Evolutionary conservation across 2,329 filamentous ascomycete species (phyloP), one percentile per base, ranked within the genome.

Genomic region (Diaporthe vexans): DNA sequence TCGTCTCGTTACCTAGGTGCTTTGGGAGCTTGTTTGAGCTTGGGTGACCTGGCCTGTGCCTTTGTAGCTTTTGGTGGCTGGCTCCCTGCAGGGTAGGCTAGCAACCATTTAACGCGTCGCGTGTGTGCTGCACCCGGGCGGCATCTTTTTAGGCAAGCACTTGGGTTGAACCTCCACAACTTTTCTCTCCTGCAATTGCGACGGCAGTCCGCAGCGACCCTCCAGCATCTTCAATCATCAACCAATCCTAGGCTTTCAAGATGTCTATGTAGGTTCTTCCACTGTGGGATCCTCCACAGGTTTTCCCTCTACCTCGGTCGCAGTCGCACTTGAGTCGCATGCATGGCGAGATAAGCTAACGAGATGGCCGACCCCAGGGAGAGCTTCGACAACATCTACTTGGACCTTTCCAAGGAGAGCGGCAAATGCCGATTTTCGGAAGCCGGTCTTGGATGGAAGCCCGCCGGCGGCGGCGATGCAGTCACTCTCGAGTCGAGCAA

Each of bases 361-460:
- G 24, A 59, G 46, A 61, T 71, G 63, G 43, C 43, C 46, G 48
- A 71, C 57, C 43, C 74, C 75, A 93, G 91, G 79, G 97, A 99
- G 91, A 97, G 93, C 82, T 99, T 99, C 86, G 96, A 98, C 82
- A 95, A 95, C 85, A 98, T 98, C 86, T 95, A 97, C 85, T 91
- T 99, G 80, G 96, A 99, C 83, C 91, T 99, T 75, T 98, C 95
- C 80, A 97, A 95, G 84, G 93, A 97, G 84, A 90, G 92, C 74
- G 97, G 97, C 78, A 97, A 96, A 86, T 98, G 95, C 86, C 92
- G 97, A 82, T 95, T 99, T 81, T 95, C 96, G 77, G 96, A 98
- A 83, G 95, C 92, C 71, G 97, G 97, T 75, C 91, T 98, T 79
- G 97, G 96, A 72, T 99, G 97, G 97, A 98, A 97, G 85, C 95